These are phyloP conservation scores for Thinopyrum elongatum DNA, from an alignment of 176 grass and related monocot genomes.

Conservation along the genomic window DNA sequence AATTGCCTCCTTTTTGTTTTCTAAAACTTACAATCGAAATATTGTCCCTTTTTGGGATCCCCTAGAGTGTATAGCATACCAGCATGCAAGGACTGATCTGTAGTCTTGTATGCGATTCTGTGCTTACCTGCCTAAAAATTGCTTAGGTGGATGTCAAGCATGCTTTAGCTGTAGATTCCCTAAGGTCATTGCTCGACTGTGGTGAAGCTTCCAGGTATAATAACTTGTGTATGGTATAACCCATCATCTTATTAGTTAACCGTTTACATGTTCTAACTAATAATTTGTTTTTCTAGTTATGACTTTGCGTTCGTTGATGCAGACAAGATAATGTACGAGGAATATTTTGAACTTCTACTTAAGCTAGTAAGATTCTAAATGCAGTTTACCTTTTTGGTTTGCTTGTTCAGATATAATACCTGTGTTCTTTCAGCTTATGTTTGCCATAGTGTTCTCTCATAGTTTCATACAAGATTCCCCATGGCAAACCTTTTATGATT, in stretches of 20 bases:
- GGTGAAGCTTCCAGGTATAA: slow-evolving; percentile 79
- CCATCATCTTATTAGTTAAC: neutral
- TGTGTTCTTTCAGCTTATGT: neutral
- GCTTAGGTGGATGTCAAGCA: slow-evolving; percentile 84
- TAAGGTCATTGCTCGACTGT: slow-evolving; percentile 61
- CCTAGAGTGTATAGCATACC: neutral
- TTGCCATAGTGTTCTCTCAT: neutral
- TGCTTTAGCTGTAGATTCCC: slow-evolving; percentile 72
- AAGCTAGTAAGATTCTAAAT: slow-evolving; percentile 62
- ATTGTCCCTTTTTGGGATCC: neutral
- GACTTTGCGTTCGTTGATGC: slow-evolving; percentile 99
- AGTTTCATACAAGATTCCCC: neutral
- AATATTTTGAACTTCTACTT: slow-evolving; percentile 90
- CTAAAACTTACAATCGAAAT: neutral
- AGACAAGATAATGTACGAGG: slow-evolving; percentile 80
- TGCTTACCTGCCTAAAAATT: slow-evolving; percentile 16
- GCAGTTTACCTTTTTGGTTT: slow-evolving; percentile 6
- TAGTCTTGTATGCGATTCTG: neutral
- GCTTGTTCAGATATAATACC: neutral
- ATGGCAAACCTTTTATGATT: neutral
- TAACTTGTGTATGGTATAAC: neutral
- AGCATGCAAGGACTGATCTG: neutral
- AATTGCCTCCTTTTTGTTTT: neutral
- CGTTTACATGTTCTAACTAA: slow-evolving; percentile 13
- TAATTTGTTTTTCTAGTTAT: slow-evolving; percentile 52